Evolutionary conservation across 2,329 filamentous ascomycete species (phyloP).

Genomic region (Seiridium cupressi): DNA sequence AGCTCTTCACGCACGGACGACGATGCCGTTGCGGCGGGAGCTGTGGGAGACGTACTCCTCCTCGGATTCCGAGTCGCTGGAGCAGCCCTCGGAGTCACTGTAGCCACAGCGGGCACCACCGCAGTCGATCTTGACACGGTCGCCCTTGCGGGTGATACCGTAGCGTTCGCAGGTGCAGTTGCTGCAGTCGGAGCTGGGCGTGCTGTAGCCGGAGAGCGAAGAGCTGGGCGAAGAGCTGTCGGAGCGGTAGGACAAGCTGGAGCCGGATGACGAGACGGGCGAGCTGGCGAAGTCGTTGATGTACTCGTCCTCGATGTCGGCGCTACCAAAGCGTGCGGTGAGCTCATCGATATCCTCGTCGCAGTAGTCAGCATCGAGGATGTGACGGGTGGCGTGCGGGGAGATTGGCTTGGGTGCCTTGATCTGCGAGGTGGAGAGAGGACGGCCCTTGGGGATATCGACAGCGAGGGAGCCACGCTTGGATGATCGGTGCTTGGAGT

Average conservation of each 20-base stretch:
- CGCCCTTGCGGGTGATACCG: constrained; percentile 89
- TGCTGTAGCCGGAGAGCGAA: constrained; percentile 75
- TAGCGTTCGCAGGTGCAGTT: constrained; percentile 94
- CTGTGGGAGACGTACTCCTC: constrained; percentile 54
- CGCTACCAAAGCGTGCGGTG: constrained; percentile 67
- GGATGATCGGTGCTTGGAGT: constrained; percentile 45
- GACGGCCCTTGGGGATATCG: constrained; percentile 84
- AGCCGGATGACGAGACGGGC: constrained; percentile 67
- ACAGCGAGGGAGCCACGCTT: constrained; percentile 49
- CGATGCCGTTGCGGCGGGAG: constrained; percentile 63
- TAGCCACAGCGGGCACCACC: constrained; percentile 86
- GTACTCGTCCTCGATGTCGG: constrained; percentile 59
- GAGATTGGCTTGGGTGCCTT: constrained; percentile 85
- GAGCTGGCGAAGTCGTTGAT: constrained; percentile 54
- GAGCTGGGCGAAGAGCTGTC: constrained; percentile 74
- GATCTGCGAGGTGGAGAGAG: constrained; percentile 85
- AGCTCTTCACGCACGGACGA: constrained; percentile 44
- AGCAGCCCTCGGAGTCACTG: constrained; percentile 69
- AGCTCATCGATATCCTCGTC: constrained; percentile 75
- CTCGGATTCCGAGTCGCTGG: constrained; percentile 61
- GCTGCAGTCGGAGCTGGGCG: constrained; percentile 71
- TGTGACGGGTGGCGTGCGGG: constrained; percentile 82
- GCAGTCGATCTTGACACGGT: constrained; percentile 95
- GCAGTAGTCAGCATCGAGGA: constrained; percentile 79
- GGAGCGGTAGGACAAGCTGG: constrained; percentile 67